A percentile compares a stretch with the other conserved stretches of the same genome.
These are phyloP conservation scores for Ophiorrhiza pumila DNA, from an alignment of 257 asterid species.

Conservation along the genomic window DNA sequence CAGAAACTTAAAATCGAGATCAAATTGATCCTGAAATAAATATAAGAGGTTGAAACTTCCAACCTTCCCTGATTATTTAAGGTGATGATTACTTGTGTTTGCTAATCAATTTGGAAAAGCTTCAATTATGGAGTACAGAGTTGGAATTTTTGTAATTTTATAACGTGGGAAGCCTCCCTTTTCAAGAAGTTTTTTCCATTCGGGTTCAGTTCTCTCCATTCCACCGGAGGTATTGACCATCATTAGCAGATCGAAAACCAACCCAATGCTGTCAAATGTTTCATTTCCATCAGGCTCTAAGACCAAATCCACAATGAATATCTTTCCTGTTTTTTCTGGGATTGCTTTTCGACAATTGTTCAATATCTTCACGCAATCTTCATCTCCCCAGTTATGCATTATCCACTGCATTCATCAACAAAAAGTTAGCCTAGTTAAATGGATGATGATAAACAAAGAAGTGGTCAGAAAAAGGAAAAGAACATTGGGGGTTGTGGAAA, in stretches of 20 bases:
- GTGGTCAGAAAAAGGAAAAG: no score
- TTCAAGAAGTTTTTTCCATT: slow-evolving; percentile 14
- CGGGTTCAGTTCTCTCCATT: slow-evolving; percentile 12
- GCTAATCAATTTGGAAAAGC: no score
- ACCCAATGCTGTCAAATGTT: not conserved
- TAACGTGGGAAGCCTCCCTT: slow-evolving; percentile 18
- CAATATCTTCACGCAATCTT: slow-evolving; percentile 21
- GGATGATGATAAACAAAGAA: no score
- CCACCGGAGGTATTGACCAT: not conserved
- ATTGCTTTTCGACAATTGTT: slow-evolving; percentile 9
- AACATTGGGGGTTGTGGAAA: no score
- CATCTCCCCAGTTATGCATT: slow-evolving; percentile 20
- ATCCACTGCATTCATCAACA: slow-evolving; percentile 11
- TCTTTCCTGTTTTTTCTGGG: slow-evolving; percentile 11
- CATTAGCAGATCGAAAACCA: slow-evolving; percentile 10
- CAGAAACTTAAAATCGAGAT: no score
- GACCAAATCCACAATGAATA: slow-evolving; percentile 13
- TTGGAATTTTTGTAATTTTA: slow-evolving; percentile 5
- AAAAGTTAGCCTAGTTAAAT: no score
- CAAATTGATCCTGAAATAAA: no score
- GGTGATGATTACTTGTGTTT: no score
- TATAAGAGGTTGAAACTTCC: no score
- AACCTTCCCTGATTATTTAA: no score
- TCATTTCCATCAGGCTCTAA: slow-evolving; percentile 8
- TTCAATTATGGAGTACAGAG: slow-evolving; percentile 12